Conservation (phyloP, 352 stramenopile species). For the Lagenidium sp. region DNA sequence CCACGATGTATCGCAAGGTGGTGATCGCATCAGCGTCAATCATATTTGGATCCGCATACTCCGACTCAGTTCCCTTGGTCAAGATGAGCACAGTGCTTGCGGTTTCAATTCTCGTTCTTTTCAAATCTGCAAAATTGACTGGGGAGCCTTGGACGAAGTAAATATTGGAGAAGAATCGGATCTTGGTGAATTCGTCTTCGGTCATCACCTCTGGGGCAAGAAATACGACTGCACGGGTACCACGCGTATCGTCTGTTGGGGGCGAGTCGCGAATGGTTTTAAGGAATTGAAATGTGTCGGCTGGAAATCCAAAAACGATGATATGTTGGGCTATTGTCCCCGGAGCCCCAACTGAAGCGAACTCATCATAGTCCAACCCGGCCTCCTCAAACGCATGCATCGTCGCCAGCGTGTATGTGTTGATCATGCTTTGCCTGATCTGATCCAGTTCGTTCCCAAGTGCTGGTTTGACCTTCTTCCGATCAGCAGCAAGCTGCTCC, state of each 20-base stretch:
- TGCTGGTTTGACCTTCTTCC: conserved; percentile 51
- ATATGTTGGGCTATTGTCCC: conserved; percentile 37
- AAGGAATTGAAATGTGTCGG: conserved; percentile 56
- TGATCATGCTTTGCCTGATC: conserved; percentile 47
- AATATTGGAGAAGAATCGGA: conserved; percentile 40
- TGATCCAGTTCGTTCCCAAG: conserved; percentile 47
- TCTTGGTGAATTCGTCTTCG: conserved; percentile 45
- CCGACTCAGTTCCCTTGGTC: conserved; percentile 29
- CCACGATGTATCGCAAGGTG: conserved; percentile 70
- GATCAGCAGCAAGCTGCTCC: conserved; percentile 10
- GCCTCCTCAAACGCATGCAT: conserved; percentile 12
- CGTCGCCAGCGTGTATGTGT: conserved; percentile 34
- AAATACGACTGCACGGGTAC: conserved; percentile 46
- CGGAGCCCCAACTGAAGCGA: conserved; percentile 31
- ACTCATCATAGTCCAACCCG: conserved; percentile 36
- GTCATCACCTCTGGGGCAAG: conserved; percentile 32
- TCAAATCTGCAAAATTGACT: conserved; percentile 64
- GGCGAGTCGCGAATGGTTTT: conserved; percentile 59
- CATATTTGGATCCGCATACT: conserved; percentile 74
- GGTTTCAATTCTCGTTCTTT: conserved; percentile 49
- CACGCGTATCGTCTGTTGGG: conserved; percentile 22
- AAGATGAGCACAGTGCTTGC: conserved; percentile 59
- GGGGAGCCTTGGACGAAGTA: conserved; percentile 67
- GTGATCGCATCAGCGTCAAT: conserved; percentile 77
- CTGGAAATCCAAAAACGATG: conserved; percentile 60